A percentile compares a stretch with the other conserved stretches of the same genome.
Evolutionary conservation across 805 yeast genomes (phyloP).

Genomic region (Clavispora asparagi): DNA sequence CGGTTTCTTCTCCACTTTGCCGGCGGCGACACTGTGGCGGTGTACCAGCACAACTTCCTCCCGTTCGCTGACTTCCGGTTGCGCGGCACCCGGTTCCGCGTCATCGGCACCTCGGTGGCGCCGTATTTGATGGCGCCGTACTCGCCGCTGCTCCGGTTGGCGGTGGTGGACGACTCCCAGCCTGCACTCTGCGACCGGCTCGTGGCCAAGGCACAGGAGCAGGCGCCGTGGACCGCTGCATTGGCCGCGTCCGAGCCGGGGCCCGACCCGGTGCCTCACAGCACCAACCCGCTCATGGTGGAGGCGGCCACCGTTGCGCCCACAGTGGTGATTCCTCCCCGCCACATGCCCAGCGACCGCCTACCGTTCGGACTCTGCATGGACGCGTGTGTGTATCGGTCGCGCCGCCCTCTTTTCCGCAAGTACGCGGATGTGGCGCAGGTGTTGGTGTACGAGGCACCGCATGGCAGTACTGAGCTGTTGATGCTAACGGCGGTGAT

Average conservation of each 20-base stretch:
- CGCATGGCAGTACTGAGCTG: constrained; percentile 16
- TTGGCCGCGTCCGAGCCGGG: constrained; percentile 1
- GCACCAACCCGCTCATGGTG: constrained; percentile 18
- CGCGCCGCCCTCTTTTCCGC: constrained; percentile 22
- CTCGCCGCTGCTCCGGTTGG: constrained; percentile 29
- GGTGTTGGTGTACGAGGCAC: constrained; percentile 32
- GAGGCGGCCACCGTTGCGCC: constrained; percentile 5
- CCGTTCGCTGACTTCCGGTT: constrained; percentile 38
- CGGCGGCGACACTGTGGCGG: constrained; percentile 19
- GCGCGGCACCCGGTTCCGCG: constrained; percentile 32
- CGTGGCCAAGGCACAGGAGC: constrained; percentile 4
- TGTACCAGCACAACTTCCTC: constrained; percentile 31
- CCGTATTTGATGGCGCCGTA: constrained; percentile 22
- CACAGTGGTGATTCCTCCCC: background rate
- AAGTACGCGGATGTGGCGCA: constrained; percentile 31
- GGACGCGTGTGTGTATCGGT: constrained; percentile 23
- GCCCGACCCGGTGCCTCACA: constrained; percentile 30
- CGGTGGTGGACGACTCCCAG: constrained; percentile 28
- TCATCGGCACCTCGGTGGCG: constrained; percentile 30
- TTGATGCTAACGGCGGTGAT: constrained; percentile 28
- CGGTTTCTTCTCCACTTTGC: constrained; percentile 27
- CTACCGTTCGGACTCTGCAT: constrained; percentile 37
- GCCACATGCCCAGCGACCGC: constrained; percentile 22
- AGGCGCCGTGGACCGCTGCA: background rate
- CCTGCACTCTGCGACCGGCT: constrained; percentile 33